Conservation (phyloP, 2,329 filamentous ascomycete genomes). For the Fusarium proliferatum region DNA sequence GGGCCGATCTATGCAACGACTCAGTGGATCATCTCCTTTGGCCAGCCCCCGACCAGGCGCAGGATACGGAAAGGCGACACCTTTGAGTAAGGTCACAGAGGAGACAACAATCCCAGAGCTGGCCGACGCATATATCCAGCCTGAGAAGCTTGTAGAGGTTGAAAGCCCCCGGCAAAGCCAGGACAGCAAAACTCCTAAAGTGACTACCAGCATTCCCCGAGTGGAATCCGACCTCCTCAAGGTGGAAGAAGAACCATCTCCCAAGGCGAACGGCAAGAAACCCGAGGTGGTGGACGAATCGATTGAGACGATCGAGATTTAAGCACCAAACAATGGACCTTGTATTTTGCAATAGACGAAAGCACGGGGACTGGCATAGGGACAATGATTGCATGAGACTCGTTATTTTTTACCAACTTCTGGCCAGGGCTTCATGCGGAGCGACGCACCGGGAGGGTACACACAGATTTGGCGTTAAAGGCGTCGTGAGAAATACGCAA, state of each 20-base stretch:
- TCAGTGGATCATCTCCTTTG: constrained; percentile 71
- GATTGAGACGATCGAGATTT: constrained; percentile 74
- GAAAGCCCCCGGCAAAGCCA: constrained; percentile 63
- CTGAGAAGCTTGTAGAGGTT: constrained; percentile 66
- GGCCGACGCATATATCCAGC: constrained; percentile 53
- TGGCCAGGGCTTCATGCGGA: constrained; percentile 50
- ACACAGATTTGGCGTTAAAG: constrained; percentile 44
- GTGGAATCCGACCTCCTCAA: constrained; percentile 52
- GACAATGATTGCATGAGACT: constrained; percentile 45
- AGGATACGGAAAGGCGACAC: constrained; percentile 73
- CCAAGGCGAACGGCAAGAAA: constrained; percentile 56
- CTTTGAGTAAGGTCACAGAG: constrained; percentile 79
- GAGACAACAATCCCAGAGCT: constrained; percentile 63
- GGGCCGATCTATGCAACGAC: constrained; percentile 77
- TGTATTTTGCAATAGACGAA: constrained; percentile 39
- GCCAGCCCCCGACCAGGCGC: constrained; percentile 67
- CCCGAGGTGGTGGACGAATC: constrained; percentile 58
- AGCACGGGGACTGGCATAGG: constrained; percentile 43
- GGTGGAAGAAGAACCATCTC: constrained; percentile 27
- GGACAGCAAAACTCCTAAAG: constrained; percentile 51
- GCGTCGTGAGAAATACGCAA: constrained; percentile 44
- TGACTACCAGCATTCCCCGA: constrained; percentile 49
- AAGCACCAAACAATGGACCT: constrained; percentile 25
- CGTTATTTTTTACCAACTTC: constrained; percentile 48
- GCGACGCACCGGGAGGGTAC: constrained; percentile 37